These are phyloP conservation scores for Fraxinus velutina DNA, from an alignment of 305 asterid genomes.

Conservation along the genomic window DNA sequence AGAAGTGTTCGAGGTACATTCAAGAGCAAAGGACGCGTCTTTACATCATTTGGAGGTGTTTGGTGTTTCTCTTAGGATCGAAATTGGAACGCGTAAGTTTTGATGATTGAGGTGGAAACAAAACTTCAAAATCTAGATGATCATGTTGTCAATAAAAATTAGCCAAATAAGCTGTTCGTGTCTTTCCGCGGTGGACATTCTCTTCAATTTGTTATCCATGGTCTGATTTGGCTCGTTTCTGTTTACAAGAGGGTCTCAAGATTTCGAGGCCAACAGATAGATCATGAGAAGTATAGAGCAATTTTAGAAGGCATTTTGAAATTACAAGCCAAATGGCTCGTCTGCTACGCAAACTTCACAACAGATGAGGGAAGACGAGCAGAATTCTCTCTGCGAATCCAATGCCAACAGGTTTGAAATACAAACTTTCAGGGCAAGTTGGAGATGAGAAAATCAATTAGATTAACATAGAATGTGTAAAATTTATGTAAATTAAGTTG, in stretches of 20 bases:
- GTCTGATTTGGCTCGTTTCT: neutral
- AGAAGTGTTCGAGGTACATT: constrained; percentile 53
- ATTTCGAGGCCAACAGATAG: neutral
- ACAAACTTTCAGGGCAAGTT: neutral
- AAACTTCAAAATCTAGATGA: neutral
- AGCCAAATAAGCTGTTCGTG: neutral
- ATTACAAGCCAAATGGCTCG: neutral
- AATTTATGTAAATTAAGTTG: neutral
- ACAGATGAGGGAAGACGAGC: neutral
- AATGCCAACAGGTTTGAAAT: constrained; percentile 13
- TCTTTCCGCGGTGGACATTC: neutral
- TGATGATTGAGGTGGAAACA: constrained; percentile 28
- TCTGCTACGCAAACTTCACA: neutral
- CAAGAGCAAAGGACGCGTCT: constrained; percentile 71
- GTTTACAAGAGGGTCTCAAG: neutral
- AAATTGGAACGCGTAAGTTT: constrained; percentile 39
- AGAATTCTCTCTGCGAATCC: neutral
- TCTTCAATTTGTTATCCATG: neutral
- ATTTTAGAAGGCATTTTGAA: neutral
- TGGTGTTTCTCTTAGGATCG: constrained; percentile 48
- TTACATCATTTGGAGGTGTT: constrained; percentile 77
- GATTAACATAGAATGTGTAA: neutral
- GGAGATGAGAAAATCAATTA: constrained; percentile 2
- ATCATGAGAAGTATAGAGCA: neutral
- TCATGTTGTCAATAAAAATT: neutral